phyloP scores from a whole-genome alignment of 2,329 filamentous ascomycete species.

The Aspergillus luchuensis region DNA sequence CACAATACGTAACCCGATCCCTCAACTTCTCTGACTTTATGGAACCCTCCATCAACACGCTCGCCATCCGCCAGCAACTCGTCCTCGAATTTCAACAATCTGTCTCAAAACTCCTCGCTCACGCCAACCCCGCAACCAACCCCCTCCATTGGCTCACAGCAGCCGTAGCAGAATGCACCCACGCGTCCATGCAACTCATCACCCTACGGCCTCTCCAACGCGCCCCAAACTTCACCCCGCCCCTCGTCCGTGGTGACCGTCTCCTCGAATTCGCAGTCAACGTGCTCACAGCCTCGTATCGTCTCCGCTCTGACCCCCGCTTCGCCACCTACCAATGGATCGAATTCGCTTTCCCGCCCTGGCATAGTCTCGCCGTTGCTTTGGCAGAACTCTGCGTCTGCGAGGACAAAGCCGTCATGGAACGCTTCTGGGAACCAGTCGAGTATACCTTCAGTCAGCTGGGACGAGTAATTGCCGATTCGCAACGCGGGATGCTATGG shows the following conservation, averaged over 20 bases:
- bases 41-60: constrained; percentile 25
- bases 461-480: constrained; percentile 29
- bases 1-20: constrained; percentile 25
- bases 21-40: constrained; percentile 30
- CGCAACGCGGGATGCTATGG: constrained; percentile 32
- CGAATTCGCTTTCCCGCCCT: constrained; percentile 32
- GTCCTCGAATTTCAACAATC: constrained; percentile 30
- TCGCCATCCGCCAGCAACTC: constrained; percentile 28
- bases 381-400: constrained; percentile 36
- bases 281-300: constrained; percentile 25
- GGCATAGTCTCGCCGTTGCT: constrained; percentile 37
- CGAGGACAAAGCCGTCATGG: constrained; percentile 20
- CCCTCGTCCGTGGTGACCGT: constrained; percentile 23
- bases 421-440: constrained; percentile 30
- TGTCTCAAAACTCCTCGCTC: constrained; percentile 22
- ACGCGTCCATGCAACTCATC: constrained; percentile 32
- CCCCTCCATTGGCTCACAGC: constrained; percentile 31
- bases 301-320: constrained; percentile 25
- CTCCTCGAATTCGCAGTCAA: constrained; percentile 31
- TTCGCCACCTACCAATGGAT: constrained; percentile 31
- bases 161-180: constrained; percentile 24
- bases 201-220: constrained; percentile 32
- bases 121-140: constrained; percentile 23
- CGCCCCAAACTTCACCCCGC: constrained; percentile 27
- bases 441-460: constrained; percentile 27